phyloP scores from a whole-genome alignment of 176 grass and related monocot species.

The Eragrostis nindensis region DNA sequence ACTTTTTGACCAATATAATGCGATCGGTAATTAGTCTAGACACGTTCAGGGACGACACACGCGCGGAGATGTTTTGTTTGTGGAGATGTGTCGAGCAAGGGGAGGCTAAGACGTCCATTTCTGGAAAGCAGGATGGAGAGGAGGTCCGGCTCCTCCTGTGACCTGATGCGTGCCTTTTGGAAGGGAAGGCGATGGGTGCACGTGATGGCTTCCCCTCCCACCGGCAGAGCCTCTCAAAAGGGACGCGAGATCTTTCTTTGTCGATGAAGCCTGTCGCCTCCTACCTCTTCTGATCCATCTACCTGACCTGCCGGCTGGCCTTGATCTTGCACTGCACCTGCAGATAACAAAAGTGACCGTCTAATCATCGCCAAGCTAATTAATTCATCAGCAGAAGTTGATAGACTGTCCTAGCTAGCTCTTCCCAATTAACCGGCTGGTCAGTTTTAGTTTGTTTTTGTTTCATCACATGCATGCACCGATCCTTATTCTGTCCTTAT shows the following conservation, averaged over 20 bases:
- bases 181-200: not conserved
- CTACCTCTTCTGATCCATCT: slow-evolving; percentile 30
- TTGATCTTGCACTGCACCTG: slow-evolving; percentile 1
- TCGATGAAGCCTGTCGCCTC: slow-evolving; percentile 27
- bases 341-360: slow-evolving; percentile 15
- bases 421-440: not conserved
- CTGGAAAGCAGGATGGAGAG: slow-evolving; percentile 1
- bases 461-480: slow-evolving; percentile 28
- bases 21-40: not conserved
- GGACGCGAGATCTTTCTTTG: slow-evolving; percentile 4
- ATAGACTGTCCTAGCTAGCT: not conserved
- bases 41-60: not conserved
- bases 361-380: slow-evolving; percentile 8
- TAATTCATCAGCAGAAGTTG: not conserved
- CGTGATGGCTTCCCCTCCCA: slow-evolving; percentile 40
- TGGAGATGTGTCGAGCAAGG: slow-evolving; percentile 15
- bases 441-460: slow-evolving; percentile 23
- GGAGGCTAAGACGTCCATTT: slow-evolving; percentile 45
- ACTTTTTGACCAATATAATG: slow-evolving; percentile 19
- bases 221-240: slow-evolving; percentile 30
- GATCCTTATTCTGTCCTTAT: not conserved
- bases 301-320: not conserved
- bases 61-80: not conserved
- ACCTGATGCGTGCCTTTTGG: not conserved
- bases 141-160: not conserved